Evolutionary conservation across 768 basidiomycete species (phyloP).

Genomic region (Suillus subaureus): DNA sequence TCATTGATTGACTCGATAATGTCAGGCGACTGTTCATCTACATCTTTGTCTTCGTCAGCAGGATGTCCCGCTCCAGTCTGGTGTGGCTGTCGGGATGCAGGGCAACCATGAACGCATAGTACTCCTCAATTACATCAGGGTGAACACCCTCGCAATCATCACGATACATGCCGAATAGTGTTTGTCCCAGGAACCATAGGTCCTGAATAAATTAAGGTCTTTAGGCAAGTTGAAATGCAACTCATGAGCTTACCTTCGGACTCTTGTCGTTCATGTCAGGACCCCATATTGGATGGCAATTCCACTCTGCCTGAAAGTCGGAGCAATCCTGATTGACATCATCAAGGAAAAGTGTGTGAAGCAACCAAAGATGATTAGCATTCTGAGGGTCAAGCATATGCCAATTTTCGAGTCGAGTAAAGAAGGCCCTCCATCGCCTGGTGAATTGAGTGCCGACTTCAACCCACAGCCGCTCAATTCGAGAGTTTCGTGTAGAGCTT

Average conservation of each 20-base stretch:
- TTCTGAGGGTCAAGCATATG: slow-evolving; percentile 37
- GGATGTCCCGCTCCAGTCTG: slow-evolving; percentile 14
- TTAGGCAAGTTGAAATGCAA: no score
- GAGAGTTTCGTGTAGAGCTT: slow-evolving; percentile 43
- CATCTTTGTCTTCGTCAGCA: slow-evolving; percentile 2
- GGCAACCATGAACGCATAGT: slow-evolving; percentile 14
- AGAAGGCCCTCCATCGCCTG: slow-evolving; percentile 44
- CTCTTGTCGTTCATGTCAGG: slow-evolving; percentile 27
- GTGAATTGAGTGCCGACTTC: slow-evolving; percentile 43
- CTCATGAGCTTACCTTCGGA: slow-evolving; percentile 16
- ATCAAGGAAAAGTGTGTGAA: slow-evolving; percentile 41
- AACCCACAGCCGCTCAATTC: slow-evolving; percentile 48
- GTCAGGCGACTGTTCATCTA: not conserved
- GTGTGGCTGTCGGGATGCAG: not conserved
- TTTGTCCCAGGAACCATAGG: slow-evolving; percentile 19
- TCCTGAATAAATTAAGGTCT: slow-evolving; percentile 10
- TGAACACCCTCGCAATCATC: slow-evolving; percentile 20
- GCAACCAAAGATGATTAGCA: slow-evolving; percentile 40
- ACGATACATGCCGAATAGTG: slow-evolving; percentile 7
- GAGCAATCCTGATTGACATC: slow-evolving; percentile 4
- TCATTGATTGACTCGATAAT: not conserved
- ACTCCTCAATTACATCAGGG: slow-evolving; percentile 18
- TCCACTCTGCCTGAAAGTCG: slow-evolving; percentile 23
- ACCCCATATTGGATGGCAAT: slow-evolving; percentile 36
- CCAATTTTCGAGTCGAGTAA: slow-evolving; percentile 34